Evolutionary conservation across 2,329 filamentous ascomycete genomes (phyloP), one percentile per base, ranked within the genome.

Genomic region (Lachnellula willkommii): DNA sequence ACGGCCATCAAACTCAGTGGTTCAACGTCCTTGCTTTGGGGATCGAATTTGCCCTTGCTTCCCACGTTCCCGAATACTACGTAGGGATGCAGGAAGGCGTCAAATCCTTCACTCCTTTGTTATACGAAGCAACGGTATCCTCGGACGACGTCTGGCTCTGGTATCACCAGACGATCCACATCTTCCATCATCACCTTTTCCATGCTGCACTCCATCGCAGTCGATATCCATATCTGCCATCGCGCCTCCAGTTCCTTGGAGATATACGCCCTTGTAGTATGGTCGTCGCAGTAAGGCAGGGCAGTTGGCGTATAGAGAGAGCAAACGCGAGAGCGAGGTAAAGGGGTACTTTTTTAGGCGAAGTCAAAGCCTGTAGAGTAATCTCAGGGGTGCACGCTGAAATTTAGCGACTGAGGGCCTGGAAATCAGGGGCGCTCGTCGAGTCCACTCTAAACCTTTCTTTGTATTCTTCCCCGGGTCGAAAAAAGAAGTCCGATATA

Each of bases 181-280:
- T 42, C 73, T 72, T 1, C 76, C 75, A 32, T 73, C 75, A 54
- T 74, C 71, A 37, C 70, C 71, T 28, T 69, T 61, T 7, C 71
- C 70, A 22, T 69, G 66, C 53, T 79, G 73, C 7, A 71, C 64
- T 22, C 81, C 81, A 60, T 84, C 80, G 63, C 81, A 84, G 69
- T 82, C 80, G 53, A 83, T 73, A 61, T 83, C 80, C 77, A 83
- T 81, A 67, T 83, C 77, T 51, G 71, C 74, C 40, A 82, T 70
- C 39, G 73, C 62, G 22, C 70, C 71, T 4, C 67, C 63, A 3
- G 66, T 69, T 46, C 75, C 75, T 55, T 77, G 74, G 14, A 83
- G 66, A 68, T 77, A 83, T n/a, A n/a, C n/a, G n/a, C n/a, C n/a
- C n/a, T n/a, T n/a, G n/a, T n/a, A n/a, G n/a, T n/a, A n/a, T n/a